Percentiles rank a stretch among this genome's conserved stretches.
These are phyloP conservation scores for Flammula alnicola DNA, from an alignment of 1,284 basidiomycete genomes.

Conservation along the genomic window DNA sequence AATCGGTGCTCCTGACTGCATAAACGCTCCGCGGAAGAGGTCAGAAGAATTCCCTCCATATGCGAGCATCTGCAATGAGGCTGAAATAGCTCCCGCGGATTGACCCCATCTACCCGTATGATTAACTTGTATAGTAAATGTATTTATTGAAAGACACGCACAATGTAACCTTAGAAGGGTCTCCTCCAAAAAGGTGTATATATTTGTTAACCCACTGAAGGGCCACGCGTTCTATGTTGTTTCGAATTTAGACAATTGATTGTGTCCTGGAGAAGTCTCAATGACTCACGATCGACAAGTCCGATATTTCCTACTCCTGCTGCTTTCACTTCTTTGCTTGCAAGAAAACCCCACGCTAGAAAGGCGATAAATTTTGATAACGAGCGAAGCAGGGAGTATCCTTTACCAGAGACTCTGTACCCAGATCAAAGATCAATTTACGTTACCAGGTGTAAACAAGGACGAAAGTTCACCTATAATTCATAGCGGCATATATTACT, in stretches of 20 bases:
- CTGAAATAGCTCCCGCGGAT: slow-evolving; percentile 61
- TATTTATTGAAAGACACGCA: too few relatives aligned
- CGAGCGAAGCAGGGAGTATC: neutral
- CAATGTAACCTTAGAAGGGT: slow-evolving; percentile 58
- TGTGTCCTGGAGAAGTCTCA: neutral
- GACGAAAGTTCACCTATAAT: slow-evolving; percentile 20
- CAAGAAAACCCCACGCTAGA: slow-evolving; percentile 45
- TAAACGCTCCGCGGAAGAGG: slow-evolving; percentile 57
- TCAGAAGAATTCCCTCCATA: slow-evolving; percentile 53
- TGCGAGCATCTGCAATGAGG: slow-evolving; percentile 55
- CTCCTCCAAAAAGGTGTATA: slow-evolving; percentile 64
- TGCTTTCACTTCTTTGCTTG: slow-evolving; percentile 45
- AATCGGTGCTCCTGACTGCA: slow-evolving; percentile 56
- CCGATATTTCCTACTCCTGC: slow-evolving; percentile 52
- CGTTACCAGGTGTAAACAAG: neutral
- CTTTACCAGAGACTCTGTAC: slow-evolving; percentile 2
- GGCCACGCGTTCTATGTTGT: slow-evolving; percentile 49
- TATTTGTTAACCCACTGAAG: slow-evolving; percentile 70
- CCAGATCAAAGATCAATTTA: too few relatives aligned
- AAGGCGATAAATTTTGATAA: neutral
- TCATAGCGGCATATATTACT: slow-evolving; percentile 32
- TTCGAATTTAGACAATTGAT: neutral
- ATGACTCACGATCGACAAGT: slow-evolving; percentile 46
- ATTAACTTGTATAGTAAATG: too few relatives aligned
- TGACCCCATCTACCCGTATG: slow-evolving; percentile 58